These are phyloP conservation scores for Calonectria ilicicola DNA, from an alignment of 2,329 filamentous ascomycete genomes.

Conservation along the genomic window DNA sequence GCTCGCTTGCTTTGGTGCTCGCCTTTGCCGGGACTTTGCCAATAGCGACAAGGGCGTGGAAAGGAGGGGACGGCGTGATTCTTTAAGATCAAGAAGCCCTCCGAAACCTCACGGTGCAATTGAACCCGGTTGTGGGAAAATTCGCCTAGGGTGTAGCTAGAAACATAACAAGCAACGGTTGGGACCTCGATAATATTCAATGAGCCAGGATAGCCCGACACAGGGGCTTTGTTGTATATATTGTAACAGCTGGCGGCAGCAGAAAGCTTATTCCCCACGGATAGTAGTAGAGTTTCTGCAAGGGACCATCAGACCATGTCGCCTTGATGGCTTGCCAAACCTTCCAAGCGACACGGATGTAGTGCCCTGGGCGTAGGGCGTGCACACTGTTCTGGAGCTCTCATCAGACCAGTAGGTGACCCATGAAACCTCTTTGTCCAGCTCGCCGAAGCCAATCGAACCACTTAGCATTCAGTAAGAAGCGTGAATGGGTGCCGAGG, in stretches of 20 bases:
- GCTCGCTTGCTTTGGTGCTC: not conserved
- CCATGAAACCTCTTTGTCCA: not conserved
- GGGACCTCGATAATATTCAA: not conserved
- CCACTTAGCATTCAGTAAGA: not conserved
- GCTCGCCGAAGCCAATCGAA: not conserved
- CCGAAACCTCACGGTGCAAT: not conserved
- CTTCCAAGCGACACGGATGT: slow-evolving; percentile 1
- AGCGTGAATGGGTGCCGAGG: not conserved
- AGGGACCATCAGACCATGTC: slow-evolving; percentile 2
- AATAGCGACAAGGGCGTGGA: too few relatives aligned
- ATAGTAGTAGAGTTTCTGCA: not conserved
- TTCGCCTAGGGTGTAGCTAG: not conserved
- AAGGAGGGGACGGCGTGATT: too few relatives aligned
- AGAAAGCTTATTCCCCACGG: not conserved
- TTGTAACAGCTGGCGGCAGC: not conserved
- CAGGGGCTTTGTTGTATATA: not conserved
- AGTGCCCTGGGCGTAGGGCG: not conserved
- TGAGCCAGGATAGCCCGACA: not conserved
- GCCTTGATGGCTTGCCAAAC: not conserved
- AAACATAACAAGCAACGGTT: not conserved
- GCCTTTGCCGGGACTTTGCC: not conserved
- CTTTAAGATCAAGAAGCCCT: too few relatives aligned
- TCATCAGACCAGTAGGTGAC: not conserved
- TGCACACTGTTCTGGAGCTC: not conserved
- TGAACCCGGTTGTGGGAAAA: not conserved